Evolutionary conservation across 176 grass and related monocot species (phyloP).

Genomic region (Oryza longistaminata): DNA sequence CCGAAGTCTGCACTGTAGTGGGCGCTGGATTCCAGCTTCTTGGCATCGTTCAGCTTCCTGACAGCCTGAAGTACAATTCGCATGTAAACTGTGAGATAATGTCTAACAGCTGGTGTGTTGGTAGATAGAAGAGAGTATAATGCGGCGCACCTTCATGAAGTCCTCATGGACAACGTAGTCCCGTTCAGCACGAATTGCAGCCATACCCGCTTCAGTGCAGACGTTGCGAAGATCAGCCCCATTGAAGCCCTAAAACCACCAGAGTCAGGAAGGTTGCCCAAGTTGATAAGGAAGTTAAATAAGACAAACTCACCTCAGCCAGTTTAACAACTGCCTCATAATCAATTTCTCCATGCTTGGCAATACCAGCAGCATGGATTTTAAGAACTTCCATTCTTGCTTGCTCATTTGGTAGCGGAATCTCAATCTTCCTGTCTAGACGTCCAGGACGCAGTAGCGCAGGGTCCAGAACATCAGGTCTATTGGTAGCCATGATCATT

Average conservation of each 20-base stretch:
- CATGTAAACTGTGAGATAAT: neutral
- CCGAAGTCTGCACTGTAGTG: slow-evolving; percentile 93
- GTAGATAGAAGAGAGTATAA: slow-evolving; percentile 12
- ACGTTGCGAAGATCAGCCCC: slow-evolving; percentile 98
- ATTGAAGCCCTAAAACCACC: slow-evolving; percentile 70
- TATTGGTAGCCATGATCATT: slow-evolving; percentile 99
- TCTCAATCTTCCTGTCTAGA: slow-evolving; percentile 96
- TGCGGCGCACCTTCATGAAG: slow-evolving; percentile 85
- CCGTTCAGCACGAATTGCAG: slow-evolving; percentile 94
- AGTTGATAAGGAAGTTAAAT: neutral
- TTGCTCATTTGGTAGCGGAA: slow-evolving; percentile 95
- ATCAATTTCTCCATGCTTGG: slow-evolving; percentile 98
- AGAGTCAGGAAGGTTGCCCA: slow-evolving; percentile 13
- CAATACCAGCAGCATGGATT: slow-evolving; percentile 94
- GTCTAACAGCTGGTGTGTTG: neutral
- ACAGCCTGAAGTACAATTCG: slow-evolving; percentile 61
- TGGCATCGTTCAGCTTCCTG: slow-evolving; percentile 89
- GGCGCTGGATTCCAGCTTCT: slow-evolving; percentile 90
- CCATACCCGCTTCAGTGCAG: slow-evolving; percentile 98
- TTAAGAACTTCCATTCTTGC: slow-evolving; percentile 95
- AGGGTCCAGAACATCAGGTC: slow-evolving; percentile 95
- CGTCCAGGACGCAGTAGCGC: slow-evolving; percentile 91
- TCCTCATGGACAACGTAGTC: slow-evolving; percentile 99
- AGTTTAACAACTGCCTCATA: slow-evolving; percentile 98
- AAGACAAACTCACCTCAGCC: slow-evolving; percentile 67